Evolutionary conservation across 2,329 filamentous ascomycete species (phyloP), one percentile per base, ranked within the genome.

Genomic region (Fusarium sp.): DNA sequence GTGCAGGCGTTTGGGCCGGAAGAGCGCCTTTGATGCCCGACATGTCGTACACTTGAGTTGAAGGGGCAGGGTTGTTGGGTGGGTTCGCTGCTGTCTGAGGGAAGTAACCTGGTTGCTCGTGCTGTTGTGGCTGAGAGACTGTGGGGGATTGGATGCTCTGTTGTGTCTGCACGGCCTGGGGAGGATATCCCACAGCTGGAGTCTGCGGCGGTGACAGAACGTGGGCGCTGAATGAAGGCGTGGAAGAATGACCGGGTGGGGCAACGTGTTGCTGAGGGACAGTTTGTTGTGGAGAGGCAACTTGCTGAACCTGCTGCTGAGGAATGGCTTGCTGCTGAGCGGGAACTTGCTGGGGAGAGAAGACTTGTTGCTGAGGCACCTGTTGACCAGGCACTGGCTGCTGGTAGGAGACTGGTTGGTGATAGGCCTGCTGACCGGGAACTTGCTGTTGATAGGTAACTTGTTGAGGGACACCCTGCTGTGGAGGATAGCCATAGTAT

Each of bases 11-110:
- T 1, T 58, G 18, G 0, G 20, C 18, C 16, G 75, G 75, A 6
- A 77, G 75, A 7, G 75, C 71, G 0, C 66, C 56, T 10, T 58
- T 62, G 38, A 77, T 66, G 1, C 69, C 47, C 1, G 50, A 10
- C 75, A 77, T 71, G 35, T 72, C 42, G 6, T 67, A 77, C 1
- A 64, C 7, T 2, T 68, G 66, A 5, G 67, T 13, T 13, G 65
- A 24, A 7, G 24, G 5, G 1, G 20, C 2, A 4, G 56, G n/a
- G 0, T 45, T 71, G n/a, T 62, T 69, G 2, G 18, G 9, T 3
- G 52, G 40, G 0, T 13, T 14, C 16, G 8, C 13, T 5, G 61
- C 4, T 5, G 58, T 35, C 0, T 69, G 66, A 0, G 35, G 35
- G 1, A 58, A 65, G 6, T 22, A 9, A 0, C n/a, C 16, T 9